Base-by-base conservation (phyloP, 306 rosid species). In the Astragalus glycyphyllos region DNA sequence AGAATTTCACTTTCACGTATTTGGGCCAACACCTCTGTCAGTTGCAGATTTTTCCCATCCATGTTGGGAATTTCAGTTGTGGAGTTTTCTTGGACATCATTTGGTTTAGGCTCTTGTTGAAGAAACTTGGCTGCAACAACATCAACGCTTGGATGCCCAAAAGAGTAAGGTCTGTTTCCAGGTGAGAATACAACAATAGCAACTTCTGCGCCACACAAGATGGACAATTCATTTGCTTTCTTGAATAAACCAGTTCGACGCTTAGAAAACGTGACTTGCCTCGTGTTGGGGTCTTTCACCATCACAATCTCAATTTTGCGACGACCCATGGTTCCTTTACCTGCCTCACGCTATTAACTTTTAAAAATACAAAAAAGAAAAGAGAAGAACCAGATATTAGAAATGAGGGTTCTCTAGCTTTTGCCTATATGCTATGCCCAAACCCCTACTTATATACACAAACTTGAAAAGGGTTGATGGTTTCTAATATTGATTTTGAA, bases 131-230 rank as follows among this genome's bases (percentile, higher is more conserved):
- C 45, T 0, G 71, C 71, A 47, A 65, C 71, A 13, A 9, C 45
- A 32, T 65, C 71, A 65, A 65, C 58, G 1, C 58, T 26, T 2
- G 71, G 71, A 6, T 65, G 71, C 11, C 58, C 71, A 47, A 65
- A 65, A 48, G 71, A 65, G 7, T 65, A 65, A 15, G 71, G 71
- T 3, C 26, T 65, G 58, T 47, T 65, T 0, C 71, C 58, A 0
- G 58, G 71, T 0, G 71, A 65, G 12, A 65, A 65, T 14, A 65
- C 71, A 47, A 65, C 71, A 46, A 65, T 65, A 13, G 71, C 71
- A 0, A 65, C 57, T 47, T 65, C 71, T 3, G 71, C 58, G 4
- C 71, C 71, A 5, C 58, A 65, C 45, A 65, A 29, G 5, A 65
- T 47, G 0, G 71, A 47, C 1, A 65, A 47, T 8, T 65, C 71